These are phyloP conservation scores for Astragalus membranaceus DNA, from an alignment of 306 rosid genomes.

Conservation along the genomic window DNA sequence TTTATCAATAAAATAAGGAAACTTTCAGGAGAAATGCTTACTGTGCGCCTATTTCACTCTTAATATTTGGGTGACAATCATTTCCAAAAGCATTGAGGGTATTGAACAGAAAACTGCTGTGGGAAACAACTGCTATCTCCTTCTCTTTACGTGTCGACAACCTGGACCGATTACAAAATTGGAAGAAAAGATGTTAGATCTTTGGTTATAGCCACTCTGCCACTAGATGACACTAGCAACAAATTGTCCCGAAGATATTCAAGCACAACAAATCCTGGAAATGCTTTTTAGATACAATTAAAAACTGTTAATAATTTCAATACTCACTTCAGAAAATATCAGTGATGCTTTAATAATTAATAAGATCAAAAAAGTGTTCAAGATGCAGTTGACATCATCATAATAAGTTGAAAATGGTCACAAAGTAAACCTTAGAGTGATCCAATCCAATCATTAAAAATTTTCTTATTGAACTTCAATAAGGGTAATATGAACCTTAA, in stretches of 20 bases:
- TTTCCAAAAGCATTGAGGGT: constrained; percentile 59
- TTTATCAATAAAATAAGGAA: neutral
- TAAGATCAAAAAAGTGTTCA: neutral
- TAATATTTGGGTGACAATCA: constrained; percentile 62
- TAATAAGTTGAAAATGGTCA: no score
- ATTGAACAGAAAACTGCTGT: constrained; percentile 64
- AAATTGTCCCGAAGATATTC: neutral
- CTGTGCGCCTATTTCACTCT: constrained; percentile 57
- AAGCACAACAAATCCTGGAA: neutral
- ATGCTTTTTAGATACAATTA: neutral
- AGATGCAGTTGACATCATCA: no score
- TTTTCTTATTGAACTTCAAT: neutral
- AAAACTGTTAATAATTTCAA: neutral
- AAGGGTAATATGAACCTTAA: neutral
- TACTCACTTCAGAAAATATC: neutral
- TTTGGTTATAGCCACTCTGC: neutral
- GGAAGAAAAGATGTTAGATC: constrained; percentile 1
- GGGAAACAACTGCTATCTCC: constrained; percentile 70
- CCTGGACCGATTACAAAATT: constrained; percentile 36
- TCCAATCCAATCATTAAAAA: no score
- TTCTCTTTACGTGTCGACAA: constrained; percentile 81
- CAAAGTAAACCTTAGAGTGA: no score
- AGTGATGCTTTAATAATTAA: neutral
- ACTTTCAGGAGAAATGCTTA: constrained; percentile 28
- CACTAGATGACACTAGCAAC: neutral